Conservation (phyloP, 805 yeast genomes). For the Wickerhamomyces hampshirensis region DNA sequence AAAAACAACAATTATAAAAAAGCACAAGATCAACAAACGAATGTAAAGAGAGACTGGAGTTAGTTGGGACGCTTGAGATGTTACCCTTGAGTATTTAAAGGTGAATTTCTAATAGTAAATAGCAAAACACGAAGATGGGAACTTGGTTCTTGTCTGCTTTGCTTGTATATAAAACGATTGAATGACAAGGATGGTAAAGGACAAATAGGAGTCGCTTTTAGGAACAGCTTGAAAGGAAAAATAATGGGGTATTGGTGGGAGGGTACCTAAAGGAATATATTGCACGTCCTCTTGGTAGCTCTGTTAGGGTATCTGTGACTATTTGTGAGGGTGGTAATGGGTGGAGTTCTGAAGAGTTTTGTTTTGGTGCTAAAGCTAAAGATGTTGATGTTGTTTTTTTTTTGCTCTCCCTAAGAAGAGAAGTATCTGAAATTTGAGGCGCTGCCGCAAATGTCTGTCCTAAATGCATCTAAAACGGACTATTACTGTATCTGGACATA, state of each 20-base stretch:
- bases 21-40: no score
- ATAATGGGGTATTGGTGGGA: not conserved
- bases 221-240: not conserved
- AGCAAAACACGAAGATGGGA: no score
- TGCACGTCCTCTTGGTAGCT: no score
- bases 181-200: not conserved
- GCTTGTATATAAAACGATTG: no score
- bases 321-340: not conserved
- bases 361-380: not conserved
- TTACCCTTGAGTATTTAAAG: not conserved
- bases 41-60: slow-evolving; percentile 14
- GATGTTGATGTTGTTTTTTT: not conserved
- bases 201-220: no score
- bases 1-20: no score
- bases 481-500: no score
- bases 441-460: not conserved
- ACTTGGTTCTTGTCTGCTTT: no score
- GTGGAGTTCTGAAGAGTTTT: not conserved
- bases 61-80: slow-evolving; percentile 4
- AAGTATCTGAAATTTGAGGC: not conserved
- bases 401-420: not conserved
- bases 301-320: no score
- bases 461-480: not conserved
- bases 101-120: no score
- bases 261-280: not conserved